Conservation (phyloP, 148 eudicot genomes). For the Talinum fruticosum region DNA sequence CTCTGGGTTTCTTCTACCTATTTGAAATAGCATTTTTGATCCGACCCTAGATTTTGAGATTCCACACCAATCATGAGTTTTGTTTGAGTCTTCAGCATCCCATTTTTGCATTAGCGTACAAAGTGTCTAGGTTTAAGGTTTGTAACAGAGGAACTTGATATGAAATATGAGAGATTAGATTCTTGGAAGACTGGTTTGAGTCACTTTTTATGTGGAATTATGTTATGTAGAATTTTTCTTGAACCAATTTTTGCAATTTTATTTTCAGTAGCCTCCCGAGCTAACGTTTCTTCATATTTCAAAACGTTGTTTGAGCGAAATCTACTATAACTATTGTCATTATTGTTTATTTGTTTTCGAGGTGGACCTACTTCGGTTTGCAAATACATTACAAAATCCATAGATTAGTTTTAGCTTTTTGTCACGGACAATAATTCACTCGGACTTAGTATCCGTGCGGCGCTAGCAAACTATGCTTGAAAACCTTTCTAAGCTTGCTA, state of each 20-base stretch:
- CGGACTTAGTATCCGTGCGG: too few species aligned
- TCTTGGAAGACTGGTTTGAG: slow-evolving; percentile 3
- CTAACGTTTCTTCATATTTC: too few species aligned
- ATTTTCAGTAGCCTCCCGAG: too few species aligned
- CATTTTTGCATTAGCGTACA: not conserved
- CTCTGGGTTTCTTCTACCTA: slow-evolving; percentile 91
- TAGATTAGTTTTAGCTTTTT: too few species aligned
- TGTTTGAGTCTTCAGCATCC: not conserved
- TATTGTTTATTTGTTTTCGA: too few species aligned
- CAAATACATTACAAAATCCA: not conserved
- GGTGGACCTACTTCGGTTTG: not conserved
- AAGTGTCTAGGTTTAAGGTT: slow-evolving; percentile 3
- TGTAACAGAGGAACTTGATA: slow-evolving; percentile 13
- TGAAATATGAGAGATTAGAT: slow-evolving; percentile 12
- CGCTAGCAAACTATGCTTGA: too few species aligned
- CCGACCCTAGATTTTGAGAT: slow-evolving; percentile 14
- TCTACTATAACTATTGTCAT: too few species aligned
- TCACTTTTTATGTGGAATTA: not conserved
- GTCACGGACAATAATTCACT: too few species aligned
- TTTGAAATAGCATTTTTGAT: slow-evolving; percentile 36
- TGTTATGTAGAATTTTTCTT: not conserved
- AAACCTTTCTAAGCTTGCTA: too few species aligned
- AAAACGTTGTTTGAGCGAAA: too few species aligned
- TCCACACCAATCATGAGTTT: not conserved
- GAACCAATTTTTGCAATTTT: not conserved